Conservation (phyloP, 768 basidiomycete species). For the Suillus occidentalis region DNA sequence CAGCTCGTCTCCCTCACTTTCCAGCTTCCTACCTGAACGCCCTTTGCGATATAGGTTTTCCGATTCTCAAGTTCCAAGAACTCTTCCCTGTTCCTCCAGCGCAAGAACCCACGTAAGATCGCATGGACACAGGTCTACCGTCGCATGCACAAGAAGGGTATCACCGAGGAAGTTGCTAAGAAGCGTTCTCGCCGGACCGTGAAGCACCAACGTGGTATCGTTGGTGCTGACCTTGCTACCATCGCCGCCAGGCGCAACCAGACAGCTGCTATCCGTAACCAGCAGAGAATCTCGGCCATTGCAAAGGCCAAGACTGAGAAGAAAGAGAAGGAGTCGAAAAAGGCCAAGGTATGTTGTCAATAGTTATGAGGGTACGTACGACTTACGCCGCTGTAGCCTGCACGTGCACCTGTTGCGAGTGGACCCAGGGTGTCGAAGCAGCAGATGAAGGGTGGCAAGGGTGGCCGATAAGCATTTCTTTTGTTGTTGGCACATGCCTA, state of each 20-base stretch:
- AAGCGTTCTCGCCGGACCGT: conserved; percentile 96
- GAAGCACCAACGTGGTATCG: conserved; percentile 97
- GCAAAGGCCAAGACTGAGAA: conserved; percentile 94
- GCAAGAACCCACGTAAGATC: conserved; percentile 99
- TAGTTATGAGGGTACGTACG: conserved; percentile 3
- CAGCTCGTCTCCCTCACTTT: conserved; percentile 21
- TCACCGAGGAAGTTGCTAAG: conserved; percentile 99
- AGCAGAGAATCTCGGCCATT: conserved; percentile 83
- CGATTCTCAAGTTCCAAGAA: conserved; percentile 93
- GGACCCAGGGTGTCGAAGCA: conserved; percentile 93
- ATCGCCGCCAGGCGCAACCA: conserved; percentile 94
- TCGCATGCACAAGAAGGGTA: conserved; percentile 99
- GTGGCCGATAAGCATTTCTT: conserved; percentile 54
- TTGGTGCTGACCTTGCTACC: conserved; percentile 90
- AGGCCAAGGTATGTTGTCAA: conserved; percentile 62
- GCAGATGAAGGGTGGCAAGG: conserved; percentile 91
- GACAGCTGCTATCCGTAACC: conserved; percentile 78
- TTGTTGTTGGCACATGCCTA: conserved; percentile 6
- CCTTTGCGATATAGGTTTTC: conserved; percentile 65
- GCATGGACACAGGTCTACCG: conserved; percentile 94
- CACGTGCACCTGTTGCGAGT: conserved; percentile 51
- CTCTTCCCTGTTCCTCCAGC: conserved; percentile 95
- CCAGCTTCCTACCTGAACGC: neutral
- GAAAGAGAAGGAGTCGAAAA: conserved; percentile 94
- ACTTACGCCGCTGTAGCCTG: conserved; percentile 43